These are phyloP conservation scores for Monocercomonoides exilis DNA, from an alignment of 78 protist species.

Conservation along the genomic window DNA sequence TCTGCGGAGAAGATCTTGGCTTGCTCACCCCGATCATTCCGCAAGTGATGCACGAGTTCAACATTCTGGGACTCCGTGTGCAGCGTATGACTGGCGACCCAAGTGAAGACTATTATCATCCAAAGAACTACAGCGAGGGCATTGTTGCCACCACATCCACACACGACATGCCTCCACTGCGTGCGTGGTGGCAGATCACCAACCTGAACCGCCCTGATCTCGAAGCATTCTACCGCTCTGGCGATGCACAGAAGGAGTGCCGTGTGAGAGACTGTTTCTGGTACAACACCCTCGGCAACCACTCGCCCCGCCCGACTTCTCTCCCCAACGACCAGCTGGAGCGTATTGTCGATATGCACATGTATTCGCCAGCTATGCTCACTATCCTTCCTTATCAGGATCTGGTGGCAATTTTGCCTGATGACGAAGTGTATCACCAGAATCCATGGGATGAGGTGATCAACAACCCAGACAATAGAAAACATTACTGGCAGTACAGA, in stretches of 20 bases:
- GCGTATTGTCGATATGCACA: slow-evolving; percentile 14
- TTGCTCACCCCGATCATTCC: slow-evolving; percentile 1
- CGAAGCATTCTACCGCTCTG: neutral
- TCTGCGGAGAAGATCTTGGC: slow-evolving; percentile 32
- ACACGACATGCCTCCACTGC: slow-evolving; percentile 37
- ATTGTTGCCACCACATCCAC: slow-evolving; percentile 29
- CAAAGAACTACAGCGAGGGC: neutral
- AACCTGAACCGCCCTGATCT: neutral
- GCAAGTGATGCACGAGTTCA: neutral
- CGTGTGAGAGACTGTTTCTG: neutral
- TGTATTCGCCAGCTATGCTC: slow-evolving; percentile 21
- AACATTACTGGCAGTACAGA: slow-evolving; percentile 36
- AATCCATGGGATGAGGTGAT: slow-evolving; percentile 2
- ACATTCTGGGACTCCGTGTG: slow-evolving; percentile 27
- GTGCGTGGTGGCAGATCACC: slow-evolving; percentile 18
- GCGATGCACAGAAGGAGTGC: neutral
- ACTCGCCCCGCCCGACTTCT: neutral
- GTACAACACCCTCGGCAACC: slow-evolving; percentile 14
- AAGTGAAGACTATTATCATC: neutral
- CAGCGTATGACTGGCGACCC: slow-evolving; percentile 33
- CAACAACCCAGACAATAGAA: slow-evolving; percentile 11
- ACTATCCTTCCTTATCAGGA: slow-evolving; percentile 9
- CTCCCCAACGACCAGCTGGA: neutral
- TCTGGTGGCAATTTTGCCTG: neutral
- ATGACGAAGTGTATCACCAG: neutral